These are phyloP conservation scores for Magnusiomyces fungicola DNA, from an alignment of 1,139 yeast genomes.

Conservation along the genomic window DNA sequence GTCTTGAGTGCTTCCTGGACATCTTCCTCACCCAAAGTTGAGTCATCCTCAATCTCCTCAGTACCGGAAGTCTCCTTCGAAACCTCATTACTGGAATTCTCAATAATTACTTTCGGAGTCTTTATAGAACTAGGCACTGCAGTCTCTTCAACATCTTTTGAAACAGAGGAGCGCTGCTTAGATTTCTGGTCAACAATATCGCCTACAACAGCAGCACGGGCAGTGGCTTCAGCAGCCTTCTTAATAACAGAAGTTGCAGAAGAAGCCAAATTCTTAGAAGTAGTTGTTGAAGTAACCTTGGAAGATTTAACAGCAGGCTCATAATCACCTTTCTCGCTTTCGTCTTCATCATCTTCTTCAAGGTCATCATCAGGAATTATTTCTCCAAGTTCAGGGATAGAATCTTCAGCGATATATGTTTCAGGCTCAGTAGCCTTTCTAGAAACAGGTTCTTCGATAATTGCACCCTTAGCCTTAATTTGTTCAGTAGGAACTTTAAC, in stretches of 20 bases:
- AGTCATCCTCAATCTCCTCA: background rate
- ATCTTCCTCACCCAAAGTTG: background rate
- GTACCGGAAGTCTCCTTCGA: too few relatives aligned
- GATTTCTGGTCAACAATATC: background rate
- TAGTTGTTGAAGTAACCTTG: background rate
- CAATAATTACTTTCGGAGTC: too few relatives aligned
- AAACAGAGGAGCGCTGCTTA: background rate
- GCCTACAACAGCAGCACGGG: background rate
- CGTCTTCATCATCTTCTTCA: too few relatives aligned
- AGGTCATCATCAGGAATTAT: too few relatives aligned
- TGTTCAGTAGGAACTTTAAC: too few relatives aligned
- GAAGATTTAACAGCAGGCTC: background rate
- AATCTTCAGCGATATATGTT: too few relatives aligned
- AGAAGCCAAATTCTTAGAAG: background rate
- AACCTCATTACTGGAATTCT: too few relatives aligned
- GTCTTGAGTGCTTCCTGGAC: background rate
- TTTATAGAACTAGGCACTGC: too few relatives aligned
- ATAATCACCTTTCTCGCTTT: too few relatives aligned
- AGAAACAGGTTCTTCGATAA: background rate
- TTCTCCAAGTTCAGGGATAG: too few relatives aligned
- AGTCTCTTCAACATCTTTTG: background rate
- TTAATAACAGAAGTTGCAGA: background rate
- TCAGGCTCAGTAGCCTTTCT: background rate
- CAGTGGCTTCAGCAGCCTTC: background rate
- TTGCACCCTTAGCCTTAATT: too few relatives aligned